These are phyloP conservation scores for Coemansia aciculifera DNA, from an alignment of 192 early-diverging fungal species.

Conservation along the genomic window DNA sequence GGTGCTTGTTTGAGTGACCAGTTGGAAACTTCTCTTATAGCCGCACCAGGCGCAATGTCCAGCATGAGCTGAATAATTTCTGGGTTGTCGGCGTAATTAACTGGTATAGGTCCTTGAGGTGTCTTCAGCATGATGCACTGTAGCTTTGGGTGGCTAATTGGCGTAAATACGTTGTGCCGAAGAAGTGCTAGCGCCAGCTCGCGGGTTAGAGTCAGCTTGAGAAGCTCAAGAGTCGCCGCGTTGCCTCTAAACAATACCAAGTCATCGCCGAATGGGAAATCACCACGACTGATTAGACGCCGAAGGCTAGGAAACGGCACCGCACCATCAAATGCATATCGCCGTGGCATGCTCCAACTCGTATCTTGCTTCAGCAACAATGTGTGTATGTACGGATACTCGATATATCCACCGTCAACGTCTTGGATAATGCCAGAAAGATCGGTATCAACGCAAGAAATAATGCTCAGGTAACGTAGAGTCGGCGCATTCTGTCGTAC, in stretches of 20 bases:
- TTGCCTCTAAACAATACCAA: not conserved
- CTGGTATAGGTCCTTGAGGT: not conserved
- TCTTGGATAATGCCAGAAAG: not conserved
- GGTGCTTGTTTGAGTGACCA: not conserved
- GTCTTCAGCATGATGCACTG: not conserved
- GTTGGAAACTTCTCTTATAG: not conserved
- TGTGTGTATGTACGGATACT: not conserved
- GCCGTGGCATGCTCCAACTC: too few species aligned
- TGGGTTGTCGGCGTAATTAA: not conserved
- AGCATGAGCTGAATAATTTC: not conserved
- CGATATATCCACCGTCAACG: not conserved
- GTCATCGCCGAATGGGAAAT: not conserved
- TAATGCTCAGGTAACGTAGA: not conserved
- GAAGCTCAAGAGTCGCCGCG: not conserved
- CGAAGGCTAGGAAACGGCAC: not conserved
- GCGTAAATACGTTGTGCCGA: not conserved
- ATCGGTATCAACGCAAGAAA: not conserved
- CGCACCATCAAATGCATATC: not conserved
- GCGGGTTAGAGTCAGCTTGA: not conserved
- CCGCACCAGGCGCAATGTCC: not conserved
- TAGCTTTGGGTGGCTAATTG: not conserved
- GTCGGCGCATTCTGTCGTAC: not conserved
- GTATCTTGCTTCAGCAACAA: not conserved
- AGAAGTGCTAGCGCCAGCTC: not conserved
- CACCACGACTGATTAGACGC: not conserved